Evolutionary conservation across 2,329 filamentous ascomycete species (phyloP), one percentile per base, ranked within the genome.

Genomic region (Botrytis paeoniae): DNA sequence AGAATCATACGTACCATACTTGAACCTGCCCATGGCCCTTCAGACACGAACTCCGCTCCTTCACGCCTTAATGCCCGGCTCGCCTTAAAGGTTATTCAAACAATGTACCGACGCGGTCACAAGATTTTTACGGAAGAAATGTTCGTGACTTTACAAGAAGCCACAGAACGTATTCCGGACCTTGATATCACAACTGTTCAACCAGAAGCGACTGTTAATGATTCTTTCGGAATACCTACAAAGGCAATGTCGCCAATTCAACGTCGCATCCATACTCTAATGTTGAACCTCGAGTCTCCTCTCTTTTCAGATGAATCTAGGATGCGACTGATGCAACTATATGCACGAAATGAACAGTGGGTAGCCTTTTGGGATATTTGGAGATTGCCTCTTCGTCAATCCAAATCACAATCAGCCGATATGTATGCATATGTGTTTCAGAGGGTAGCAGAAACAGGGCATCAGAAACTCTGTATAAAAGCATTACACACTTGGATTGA

Each of bases 291-390:
- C 6, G 79, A 86, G n/a, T 74, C 80, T 0, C 81, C 84, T 65
- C 83, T 83, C n/a, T 83, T 84, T 68, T 76, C 79, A 35, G 82
- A 84, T 39, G 71, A 75, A 5, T 80, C 83, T 65, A 79, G 84
- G 16, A 78, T 82, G 61, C 81, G 81, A 29, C 81, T 89, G 51
- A 81, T 89, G 81, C 76, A 80, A 4, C 82, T 83, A 1, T 86
- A 89, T 75, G 84, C 87, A 8, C 75, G 77, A 32, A 83, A 84
- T 73, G 78, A 79, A 29, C 82, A 89, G 75, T 91, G 88, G 85
- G 80, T 85, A 25, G 82, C 83, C 9, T 89, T 92, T 77, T 92
- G 89, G 89, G 84, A 88, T 32, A 78, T 85, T 16, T 93, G 91
- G 85, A 85, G 85, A 71, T 83, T 85, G 72, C 85, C 88, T 6